These are phyloP conservation scores for Kurtzmaniella natalensis DNA, from an alignment of 1,139 yeast genomes.

Conservation along the genomic window DNA sequence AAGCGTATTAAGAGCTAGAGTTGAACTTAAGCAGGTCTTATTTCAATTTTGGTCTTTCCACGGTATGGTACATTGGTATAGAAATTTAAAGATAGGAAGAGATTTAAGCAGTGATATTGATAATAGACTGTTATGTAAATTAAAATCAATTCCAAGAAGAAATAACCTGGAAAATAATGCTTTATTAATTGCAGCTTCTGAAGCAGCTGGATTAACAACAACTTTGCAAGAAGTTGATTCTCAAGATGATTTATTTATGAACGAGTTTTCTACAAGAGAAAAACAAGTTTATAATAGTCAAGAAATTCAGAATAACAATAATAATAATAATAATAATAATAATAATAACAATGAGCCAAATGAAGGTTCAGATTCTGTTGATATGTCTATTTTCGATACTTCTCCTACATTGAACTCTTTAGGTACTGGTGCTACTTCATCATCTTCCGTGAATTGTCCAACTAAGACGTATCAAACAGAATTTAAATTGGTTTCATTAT, in stretches of 20 bases:
- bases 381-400: constrained; percentile 5
- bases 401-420: constrained; percentile 6
- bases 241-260: constrained; percentile 2
- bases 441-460: constrained; percentile 3
- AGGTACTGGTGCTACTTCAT: constrained; percentile 4
- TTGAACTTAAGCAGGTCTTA: constrained; percentile 37
- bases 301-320: not conserved
- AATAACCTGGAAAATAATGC: constrained; percentile 21
- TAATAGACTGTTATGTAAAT: constrained; percentile 20
- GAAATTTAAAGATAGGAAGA: constrained; percentile 29
- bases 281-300: not conserved
- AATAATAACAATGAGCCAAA: not conserved
- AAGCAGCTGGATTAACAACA: constrained; percentile 14
- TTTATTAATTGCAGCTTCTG: constrained; percentile 23
- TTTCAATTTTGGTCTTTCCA: constrained; percentile 43
- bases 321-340: not conserved
- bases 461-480: constrained; percentile 13
- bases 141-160: constrained; percentile 32
- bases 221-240: not conserved
- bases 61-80: constrained; percentile 38
- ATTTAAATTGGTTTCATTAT: constrained; percentile 20
- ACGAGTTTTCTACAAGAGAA: not conserved
- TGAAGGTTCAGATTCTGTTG: constrained; percentile 9
- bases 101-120: constrained; percentile 37
- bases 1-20: constrained; percentile 35